Percentiles rank a stretch among this genome's conserved stretches.
Conservation (phyloP, 1,284 basidiomycete genomes). For the Bjerkandera adusta region DNA sequence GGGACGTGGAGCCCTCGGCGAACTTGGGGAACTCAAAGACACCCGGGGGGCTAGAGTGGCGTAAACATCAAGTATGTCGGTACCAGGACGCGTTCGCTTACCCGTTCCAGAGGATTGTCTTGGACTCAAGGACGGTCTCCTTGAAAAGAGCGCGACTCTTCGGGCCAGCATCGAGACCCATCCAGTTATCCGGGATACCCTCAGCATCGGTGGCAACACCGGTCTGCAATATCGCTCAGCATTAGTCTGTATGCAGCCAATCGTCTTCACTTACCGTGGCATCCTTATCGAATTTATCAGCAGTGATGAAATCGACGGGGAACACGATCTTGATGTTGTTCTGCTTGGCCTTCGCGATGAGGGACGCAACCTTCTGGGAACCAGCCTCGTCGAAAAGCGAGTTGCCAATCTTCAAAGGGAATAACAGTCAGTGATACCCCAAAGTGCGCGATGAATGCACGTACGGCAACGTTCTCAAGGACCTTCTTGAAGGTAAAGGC, state of each 20-base stretch:
- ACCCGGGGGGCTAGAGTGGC: conserved; percentile 75
- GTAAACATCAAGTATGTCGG: not conserved
- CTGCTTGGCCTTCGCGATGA: conserved; percentile 92
- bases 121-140: conserved; percentile 81
- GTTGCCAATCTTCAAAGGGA: conserved; percentile 74
- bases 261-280: conserved; percentile 67
- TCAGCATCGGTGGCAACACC: conserved; percentile 76
- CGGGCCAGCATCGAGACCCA: conserved; percentile 90
- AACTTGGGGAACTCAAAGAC: conserved; percentile 98
- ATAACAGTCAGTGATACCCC: conserved; percentile 12
- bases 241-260: not conserved
- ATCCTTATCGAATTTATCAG: conserved; percentile 94
- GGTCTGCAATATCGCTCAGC: conserved; percentile 56
- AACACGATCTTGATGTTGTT: conserved; percentile 96
- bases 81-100: conserved; percentile 27
- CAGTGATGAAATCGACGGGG: conserved; percentile 94
- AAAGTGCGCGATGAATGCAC: conserved; percentile 3
- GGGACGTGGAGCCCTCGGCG: conserved; percentile 80
- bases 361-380: conserved; percentile 80
- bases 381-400: conserved; percentile 95
- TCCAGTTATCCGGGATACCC: conserved; percentile 92
- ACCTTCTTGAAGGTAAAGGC: conserved; percentile 99
- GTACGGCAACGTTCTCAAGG: conserved; percentile 74
- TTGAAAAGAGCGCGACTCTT: conserved; percentile 83
- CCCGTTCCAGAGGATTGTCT: conserved; percentile 99